These are phyloP conservation scores for Dactylellina cionopaga DNA, from an alignment of 2,329 filamentous ascomycete genomes.

Conservation along the genomic window DNA sequence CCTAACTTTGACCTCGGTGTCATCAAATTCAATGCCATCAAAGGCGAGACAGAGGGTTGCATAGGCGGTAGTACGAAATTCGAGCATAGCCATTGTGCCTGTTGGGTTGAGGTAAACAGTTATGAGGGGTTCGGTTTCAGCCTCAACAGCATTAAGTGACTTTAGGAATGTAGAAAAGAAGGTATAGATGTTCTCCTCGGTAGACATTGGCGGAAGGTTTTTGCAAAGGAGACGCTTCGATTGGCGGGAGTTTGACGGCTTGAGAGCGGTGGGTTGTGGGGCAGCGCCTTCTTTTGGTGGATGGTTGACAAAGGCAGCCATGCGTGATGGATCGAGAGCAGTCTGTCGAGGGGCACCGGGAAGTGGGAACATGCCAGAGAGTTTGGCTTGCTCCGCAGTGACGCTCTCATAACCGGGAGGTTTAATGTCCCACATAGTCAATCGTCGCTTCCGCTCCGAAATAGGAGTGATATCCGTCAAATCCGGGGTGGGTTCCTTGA, in stretches of 20 bases:
- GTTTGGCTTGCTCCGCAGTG: constrained; percentile 96
- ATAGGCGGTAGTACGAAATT: constrained; percentile 88
- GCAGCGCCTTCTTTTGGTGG: constrained; percentile 76
- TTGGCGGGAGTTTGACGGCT: constrained; percentile 91
- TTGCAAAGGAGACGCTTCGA: constrained; percentile 89
- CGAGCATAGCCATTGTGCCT: constrained; percentile 81
- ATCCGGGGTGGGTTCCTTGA: constrained; percentile 94
- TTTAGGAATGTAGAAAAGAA: constrained; percentile 99
- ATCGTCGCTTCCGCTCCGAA: constrained; percentile 83
- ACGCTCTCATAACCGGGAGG: constrained; percentile 98
- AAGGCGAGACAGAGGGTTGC: constrained; percentile 90
- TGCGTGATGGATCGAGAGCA: constrained; percentile 90
- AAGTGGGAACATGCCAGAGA: constrained; percentile 96
- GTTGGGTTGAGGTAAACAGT: constrained; percentile 84
- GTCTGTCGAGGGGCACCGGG: constrained; percentile 94
- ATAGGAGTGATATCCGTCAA: constrained; percentile 86
- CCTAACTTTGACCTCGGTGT: constrained; percentile 63
- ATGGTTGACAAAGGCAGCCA: constrained; percentile 95
- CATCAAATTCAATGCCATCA: constrained; percentile 88
- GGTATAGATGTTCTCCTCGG: constrained; percentile 77
- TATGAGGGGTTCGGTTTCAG: constrained; percentile 77
- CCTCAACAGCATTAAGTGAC: constrained; percentile 88
- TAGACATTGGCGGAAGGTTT: constrained; percentile 78
- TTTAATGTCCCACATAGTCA: constrained; percentile 99
- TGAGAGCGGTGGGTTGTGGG: constrained; percentile 75